Evolutionary conservation across 352 stramenopile genomes (phyloP), one percentile per base, ranked within the genome.

Genomic region (Pythium coloratum): DNA sequence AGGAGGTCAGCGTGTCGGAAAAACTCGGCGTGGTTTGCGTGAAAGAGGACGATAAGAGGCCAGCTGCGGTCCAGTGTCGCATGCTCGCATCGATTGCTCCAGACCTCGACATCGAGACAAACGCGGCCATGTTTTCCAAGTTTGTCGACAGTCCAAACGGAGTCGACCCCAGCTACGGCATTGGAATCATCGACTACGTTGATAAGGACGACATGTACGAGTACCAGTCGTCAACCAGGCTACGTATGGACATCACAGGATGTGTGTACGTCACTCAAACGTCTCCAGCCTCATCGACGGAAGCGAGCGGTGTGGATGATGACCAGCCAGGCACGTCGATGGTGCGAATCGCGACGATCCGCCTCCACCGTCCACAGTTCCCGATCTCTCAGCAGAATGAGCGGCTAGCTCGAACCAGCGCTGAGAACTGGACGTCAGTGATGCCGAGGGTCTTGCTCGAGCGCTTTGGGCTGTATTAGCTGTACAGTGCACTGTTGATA

Each of bases 1-100:
- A 67, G 30, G 65, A 66, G 32, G 54, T 71, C 20, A 58, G 54
- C 13, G 28, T 71, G 28, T 66, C 65, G 30, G 65, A 71, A 28
- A 49, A 63, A 12, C 59, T 71, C 28, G 65, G 65, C 44, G 46
- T 61, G 42, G 58, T 26, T 66, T 71, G 16, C 57, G 58, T 4
- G 58, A 66, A 28, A 32, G 1, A 62, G 51, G 55, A 16, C 6
- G 65, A 71, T 33, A 58, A 67, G 20, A 24, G 20, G 20, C 20
- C 20, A 24, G 20, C 20, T 24, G 20, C 20, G 20, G 20, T 24
- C 20, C 65, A 71, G 28, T 47, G 26, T 20, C 57, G 59, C 6
- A 18, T 71, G 8, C 16, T 66, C 13, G 36, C 38, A 16, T 60
- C 33, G 3, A 47, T 67, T 33, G 24, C 8, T 0, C 12, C 18